Percentiles rank a stretch among this genome's conserved stretches.
Evolutionary conservation across 1,139 yeast species (phyloP).

Genomic region (Kodamaea derodonti): DNA sequence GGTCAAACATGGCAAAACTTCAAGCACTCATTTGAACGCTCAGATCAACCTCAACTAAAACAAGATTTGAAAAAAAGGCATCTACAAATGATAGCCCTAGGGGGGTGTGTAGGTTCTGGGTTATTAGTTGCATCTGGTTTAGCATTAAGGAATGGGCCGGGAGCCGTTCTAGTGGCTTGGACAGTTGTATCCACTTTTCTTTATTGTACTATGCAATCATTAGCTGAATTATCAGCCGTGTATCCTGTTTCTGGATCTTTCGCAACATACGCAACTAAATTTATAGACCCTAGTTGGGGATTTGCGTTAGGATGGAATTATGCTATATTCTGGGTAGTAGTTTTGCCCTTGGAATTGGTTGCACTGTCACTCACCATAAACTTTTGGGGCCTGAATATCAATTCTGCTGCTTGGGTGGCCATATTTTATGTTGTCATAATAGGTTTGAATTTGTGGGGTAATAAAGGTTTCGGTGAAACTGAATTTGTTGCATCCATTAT

Average conservation of each 20-base stretch:
- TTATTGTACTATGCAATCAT: conserved; percentile 63
- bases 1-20: conserved; percentile 20
- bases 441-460: conserved; percentile 55
- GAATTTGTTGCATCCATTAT: conserved; percentile 59
- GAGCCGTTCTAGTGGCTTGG: conserved; percentile 38
- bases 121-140: conserved; percentile 35
- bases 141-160: conserved; percentile 38
- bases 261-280: conserved; percentile 60
- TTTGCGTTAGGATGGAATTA: conserved; percentile 74
- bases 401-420: conserved; percentile 66
- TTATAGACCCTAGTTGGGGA: conserved; percentile 69
- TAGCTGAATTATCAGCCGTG: conserved; percentile 65
- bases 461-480: conserved; percentile 64
- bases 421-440: conserved; percentile 59
- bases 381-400: conserved; percentile 56
- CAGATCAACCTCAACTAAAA: conserved; percentile 20
- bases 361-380: conserved; percentile 67
- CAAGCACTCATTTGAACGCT: conserved; percentile 33
- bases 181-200: conserved; percentile 42
- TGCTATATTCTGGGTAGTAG: conserved; percentile 65
- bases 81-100: conserved; percentile 35
- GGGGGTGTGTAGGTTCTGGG: conserved; percentile 40
- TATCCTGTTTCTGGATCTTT: conserved; percentile 74
- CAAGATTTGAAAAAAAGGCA: conserved; percentile 32
- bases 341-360: conserved; percentile 66